Percentiles rank a stretch among this genome's conserved stretches.
phyloP scores from a whole-genome alignment of 176 grass and related monocot species.

The Triticum dicoccoides region DNA sequence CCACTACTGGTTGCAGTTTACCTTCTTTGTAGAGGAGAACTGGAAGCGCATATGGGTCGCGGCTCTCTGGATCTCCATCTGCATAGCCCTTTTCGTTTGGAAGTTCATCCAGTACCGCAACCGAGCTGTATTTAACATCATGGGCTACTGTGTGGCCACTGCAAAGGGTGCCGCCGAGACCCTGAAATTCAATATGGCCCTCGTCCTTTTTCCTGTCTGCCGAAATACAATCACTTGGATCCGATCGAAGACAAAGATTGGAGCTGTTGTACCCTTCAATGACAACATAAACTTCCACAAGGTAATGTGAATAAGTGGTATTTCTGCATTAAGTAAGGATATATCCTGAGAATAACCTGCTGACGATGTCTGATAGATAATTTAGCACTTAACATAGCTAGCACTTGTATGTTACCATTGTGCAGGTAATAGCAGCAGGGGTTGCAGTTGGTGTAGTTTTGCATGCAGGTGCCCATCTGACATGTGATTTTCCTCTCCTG shows the following conservation, averaged over 20 bases:
- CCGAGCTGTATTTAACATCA: slow-evolving; percentile 75
- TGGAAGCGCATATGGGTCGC: slow-evolving; percentile 93
- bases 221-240: slow-evolving; percentile 86
- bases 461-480: slow-evolving; percentile 76
- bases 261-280: slow-evolving; percentile 69
- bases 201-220: slow-evolving; percentile 78
- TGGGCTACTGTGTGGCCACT: slow-evolving; percentile 79
- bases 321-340: too few species aligned
- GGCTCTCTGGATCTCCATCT: slow-evolving; percentile 69
- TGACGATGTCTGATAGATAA: too few species aligned
- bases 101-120: slow-evolving; percentile 83
- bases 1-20: slow-evolving; percentile 49
- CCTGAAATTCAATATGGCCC: slow-evolving; percentile 85
- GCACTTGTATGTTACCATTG: not conserved
- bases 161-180: slow-evolving; percentile 86
- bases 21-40: slow-evolving; percentile 84
- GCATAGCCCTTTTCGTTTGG: slow-evolving; percentile 71
- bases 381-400: too few species aligned
- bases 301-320: slow-evolving; percentile 19
- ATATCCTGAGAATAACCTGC: too few species aligned
- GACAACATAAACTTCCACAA: slow-evolving; percentile 96
- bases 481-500: slow-evolving; percentile 85
- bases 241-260: slow-evolving; percentile 75
- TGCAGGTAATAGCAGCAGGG: slow-evolving; percentile 85
- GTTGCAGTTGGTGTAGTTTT: slow-evolving; percentile 66